Conservation (phyloP, 768 basidiomycete genomes). For the Termitomyces titanicus region DNA sequence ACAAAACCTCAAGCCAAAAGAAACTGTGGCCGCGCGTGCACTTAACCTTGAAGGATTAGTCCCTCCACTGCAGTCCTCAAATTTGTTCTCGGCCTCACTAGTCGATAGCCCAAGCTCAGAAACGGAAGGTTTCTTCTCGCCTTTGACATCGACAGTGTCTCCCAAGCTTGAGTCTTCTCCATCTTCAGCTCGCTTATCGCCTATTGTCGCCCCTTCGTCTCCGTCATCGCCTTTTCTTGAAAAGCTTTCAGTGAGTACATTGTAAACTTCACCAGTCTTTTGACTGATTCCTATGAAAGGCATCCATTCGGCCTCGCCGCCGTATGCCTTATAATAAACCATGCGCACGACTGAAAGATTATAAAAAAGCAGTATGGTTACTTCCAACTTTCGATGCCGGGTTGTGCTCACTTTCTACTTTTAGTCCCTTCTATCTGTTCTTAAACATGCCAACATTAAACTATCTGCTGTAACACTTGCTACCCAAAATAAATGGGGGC, state of each 20-base stretch:
- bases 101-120: conserved; percentile 6
- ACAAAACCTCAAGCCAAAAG: conserved; percentile 13
- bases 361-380: conserved; percentile 33
- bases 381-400: not conserved
- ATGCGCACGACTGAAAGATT: conserved; percentile 35
- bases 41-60: not conserved
- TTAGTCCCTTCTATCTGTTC: conserved; percentile 44
- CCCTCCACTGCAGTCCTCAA: not conserved
- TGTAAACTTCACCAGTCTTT: conserved; percentile 15
- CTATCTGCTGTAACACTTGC: conserved; percentile 46
- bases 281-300: conserved; percentile 25
- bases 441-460: conserved; percentile 40
- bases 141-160: conserved; percentile 10
- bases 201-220: conserved; percentile 12
- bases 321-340: conserved; percentile 32
- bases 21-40: not conserved
- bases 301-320: conserved; percentile 44
- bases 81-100: not conserved
- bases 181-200: conserved; percentile 10
- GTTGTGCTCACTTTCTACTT: not conserved
- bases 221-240: conserved; percentile 23
- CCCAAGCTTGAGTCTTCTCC: conserved; percentile 1
- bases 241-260: conserved; percentile 20
- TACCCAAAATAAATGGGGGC: conserved; percentile 26
- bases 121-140: conserved; percentile 6